These are phyloP conservation scores for Solanum sitiens DNA, from an alignment of 257 asterid species.

Conservation along the genomic window DNA sequence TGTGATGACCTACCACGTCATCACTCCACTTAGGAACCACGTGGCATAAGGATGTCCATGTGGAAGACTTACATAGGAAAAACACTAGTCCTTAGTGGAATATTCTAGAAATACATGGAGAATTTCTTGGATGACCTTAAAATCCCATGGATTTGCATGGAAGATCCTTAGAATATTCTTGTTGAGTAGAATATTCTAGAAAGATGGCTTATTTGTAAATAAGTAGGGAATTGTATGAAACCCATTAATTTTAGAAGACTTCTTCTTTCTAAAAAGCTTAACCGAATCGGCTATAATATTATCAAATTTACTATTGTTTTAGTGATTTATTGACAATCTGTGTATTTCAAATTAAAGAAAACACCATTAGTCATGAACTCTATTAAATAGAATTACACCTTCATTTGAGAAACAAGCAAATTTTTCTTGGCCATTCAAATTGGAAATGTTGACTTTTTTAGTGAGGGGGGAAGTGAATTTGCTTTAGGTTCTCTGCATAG, in stretches of 20 bases:
- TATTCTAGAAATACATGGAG: neutral
- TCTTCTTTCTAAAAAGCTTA: neutral
- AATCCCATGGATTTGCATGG: neutral
- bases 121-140: neutral
- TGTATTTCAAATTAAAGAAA: neutral
- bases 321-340: neutral
- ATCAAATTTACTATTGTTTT: no score
- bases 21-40: neutral
- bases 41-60: neutral
- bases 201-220: neutral
- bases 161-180: neutral
- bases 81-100: neutral
- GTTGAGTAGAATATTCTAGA: neutral
- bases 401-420: neutral
- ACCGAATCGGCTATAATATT: no score
- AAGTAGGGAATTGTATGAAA: neutral
- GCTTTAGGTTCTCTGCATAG: neutral
- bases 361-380: neutral
- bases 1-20: neutral
- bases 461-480: neutral
- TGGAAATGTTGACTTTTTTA: neutral
- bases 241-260: no score
- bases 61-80: neutral
- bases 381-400: neutral
- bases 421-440: neutral